Evolutionary conservation across 2,329 filamentous ascomycete species (phyloP), one percentile per base, ranked within the genome.

Genomic region (Chrysosporium keratinophilum): DNA sequence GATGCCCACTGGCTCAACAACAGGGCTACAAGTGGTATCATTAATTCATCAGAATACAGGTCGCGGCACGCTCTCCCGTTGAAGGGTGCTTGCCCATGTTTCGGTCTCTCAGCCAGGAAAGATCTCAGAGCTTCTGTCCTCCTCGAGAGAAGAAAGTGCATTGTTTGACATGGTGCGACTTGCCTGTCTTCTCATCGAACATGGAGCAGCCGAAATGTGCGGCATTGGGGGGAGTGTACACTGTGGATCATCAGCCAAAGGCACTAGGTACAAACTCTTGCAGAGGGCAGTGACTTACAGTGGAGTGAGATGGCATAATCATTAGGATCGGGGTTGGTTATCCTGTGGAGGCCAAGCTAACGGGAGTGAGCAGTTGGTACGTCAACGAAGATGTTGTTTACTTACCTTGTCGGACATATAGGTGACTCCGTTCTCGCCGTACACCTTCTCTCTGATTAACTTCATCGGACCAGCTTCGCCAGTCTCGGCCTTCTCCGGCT

Each of bases 161-260:
- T 63, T 86, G 84, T 55, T 78, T 76, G 45, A 89, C 77, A 67
- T 88, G 85, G 60, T 77, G 84, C 55, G 78, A 81, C 68, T 82
- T 82, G 51, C 90, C 87, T 2, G 88, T 94, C 61, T 76, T 76
- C 59, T 83, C 79, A 63, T 91, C 80, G 68, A 91, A 96, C 64
- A 91, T 81, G 63, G 87, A 79, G 69, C 88, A 95, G 20, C 90
- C 90, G 56, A 81, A 80, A 56, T 80, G 85, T 37, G 88, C 88
- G 37, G 91, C 89, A 63, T 95, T 94, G 2, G 90, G 90, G 35
- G 90, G 90, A 12, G 87, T 91, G 66, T 93, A 93, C 56, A 94
- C 76, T 78, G 56, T 39, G 28, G 42, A 15, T 20, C 17, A 19
- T 58, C 40, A 42, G 50, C 19, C 33, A n/a, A 34, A 31, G 17